Evolutionary conservation across 352 stramenopile genomes (phyloP).

Genomic region (Globisporangium radiosum): DNA sequence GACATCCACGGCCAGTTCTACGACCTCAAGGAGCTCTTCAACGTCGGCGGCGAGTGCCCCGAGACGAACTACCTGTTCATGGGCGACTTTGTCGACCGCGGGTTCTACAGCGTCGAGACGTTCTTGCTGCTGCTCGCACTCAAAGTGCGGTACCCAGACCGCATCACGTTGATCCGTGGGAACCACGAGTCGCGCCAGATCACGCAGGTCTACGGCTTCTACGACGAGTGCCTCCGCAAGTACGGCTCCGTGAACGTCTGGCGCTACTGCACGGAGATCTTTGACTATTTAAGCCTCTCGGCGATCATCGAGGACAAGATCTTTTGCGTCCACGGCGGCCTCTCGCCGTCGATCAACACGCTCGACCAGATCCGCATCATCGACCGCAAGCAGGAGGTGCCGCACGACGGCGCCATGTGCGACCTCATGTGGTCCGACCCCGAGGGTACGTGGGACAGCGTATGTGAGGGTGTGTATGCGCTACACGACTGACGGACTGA

Average conservation of each 20-base stretch:
- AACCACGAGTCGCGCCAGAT: slow-evolving; percentile 50
- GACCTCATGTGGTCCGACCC: slow-evolving; percentile 95
- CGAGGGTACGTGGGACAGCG: slow-evolving; percentile 63
- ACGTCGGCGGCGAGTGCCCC: slow-evolving; percentile 96
- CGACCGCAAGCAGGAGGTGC: slow-evolving; percentile 98
- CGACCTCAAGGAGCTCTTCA: slow-evolving; percentile 98
- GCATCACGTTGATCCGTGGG: slow-evolving; percentile 95
- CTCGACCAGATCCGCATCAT: slow-evolving; percentile 88
- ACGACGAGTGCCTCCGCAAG: slow-evolving; percentile 67
- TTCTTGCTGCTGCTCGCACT: slow-evolving; percentile 97
- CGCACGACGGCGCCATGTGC: slow-evolving; percentile 98
- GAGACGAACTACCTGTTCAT: slow-evolving; percentile 99
- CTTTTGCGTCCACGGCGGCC: slow-evolving; percentile 98
- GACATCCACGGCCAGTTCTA: slow-evolving; percentile 99
- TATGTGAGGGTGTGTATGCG: neutral
- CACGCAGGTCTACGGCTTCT: slow-evolving; percentile 44
- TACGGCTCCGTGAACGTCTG: slow-evolving; percentile 96
- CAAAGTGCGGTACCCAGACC: slow-evolving; percentile 98
- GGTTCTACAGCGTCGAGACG: slow-evolving; percentile 99
- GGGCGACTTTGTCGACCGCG: slow-evolving; percentile 99
- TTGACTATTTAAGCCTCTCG: slow-evolving; percentile 98
- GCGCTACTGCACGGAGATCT: slow-evolving; percentile 99
- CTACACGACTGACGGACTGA: neutral
- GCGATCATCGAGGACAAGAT: slow-evolving; percentile 99
- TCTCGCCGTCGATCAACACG: slow-evolving; percentile 91